A percentile compares a stretch with the other conserved stretches of the same genome.
These are phyloP conservation scores for Firmiana major DNA, from an alignment of 345 rosid species.

Conservation along the genomic window DNA sequence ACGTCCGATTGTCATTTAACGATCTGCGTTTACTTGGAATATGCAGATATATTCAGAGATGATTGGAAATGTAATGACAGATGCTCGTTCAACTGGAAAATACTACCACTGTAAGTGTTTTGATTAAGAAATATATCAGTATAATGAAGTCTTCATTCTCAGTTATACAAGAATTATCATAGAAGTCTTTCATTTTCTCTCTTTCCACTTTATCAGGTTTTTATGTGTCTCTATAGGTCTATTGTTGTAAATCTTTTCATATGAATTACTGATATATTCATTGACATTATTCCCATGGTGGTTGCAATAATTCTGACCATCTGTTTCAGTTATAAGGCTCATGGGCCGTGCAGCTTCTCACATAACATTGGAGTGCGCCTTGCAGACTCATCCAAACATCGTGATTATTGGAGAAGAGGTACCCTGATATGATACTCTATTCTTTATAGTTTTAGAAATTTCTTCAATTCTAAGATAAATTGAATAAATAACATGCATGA, in stretches of 20 bases:
- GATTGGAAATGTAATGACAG: conserved; percentile 98
- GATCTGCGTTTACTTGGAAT: neutral
- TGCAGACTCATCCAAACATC: conserved; percentile 94
- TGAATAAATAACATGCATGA: neutral
- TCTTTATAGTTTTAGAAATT: neutral
- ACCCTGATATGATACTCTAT: neutral
- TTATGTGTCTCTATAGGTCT: neutral
- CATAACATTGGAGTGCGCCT: conserved; percentile 92
- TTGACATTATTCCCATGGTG: neutral
- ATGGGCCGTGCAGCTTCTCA: conserved; percentile 99
- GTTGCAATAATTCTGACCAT: neutral
- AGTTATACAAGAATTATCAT: neutral
- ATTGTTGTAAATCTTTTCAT: neutral
- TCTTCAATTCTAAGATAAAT: neutral
- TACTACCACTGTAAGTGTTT: conserved; percentile 90
- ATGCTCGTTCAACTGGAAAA: conserved; percentile 96
- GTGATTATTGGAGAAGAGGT: conserved; percentile 99
- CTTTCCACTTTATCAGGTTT: neutral
- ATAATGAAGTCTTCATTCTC: neutral
- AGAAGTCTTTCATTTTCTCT: neutral
- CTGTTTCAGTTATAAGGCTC: conserved; percentile 77
- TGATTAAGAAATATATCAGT: neutral
- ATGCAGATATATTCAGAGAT: conserved; percentile 90
- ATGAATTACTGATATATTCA: neutral
- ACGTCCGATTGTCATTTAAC: neutral